Evolutionary conservation across 2,329 filamentous ascomycete species (phyloP).

Genomic region (Colletotrichum ledebouriae): DNA sequence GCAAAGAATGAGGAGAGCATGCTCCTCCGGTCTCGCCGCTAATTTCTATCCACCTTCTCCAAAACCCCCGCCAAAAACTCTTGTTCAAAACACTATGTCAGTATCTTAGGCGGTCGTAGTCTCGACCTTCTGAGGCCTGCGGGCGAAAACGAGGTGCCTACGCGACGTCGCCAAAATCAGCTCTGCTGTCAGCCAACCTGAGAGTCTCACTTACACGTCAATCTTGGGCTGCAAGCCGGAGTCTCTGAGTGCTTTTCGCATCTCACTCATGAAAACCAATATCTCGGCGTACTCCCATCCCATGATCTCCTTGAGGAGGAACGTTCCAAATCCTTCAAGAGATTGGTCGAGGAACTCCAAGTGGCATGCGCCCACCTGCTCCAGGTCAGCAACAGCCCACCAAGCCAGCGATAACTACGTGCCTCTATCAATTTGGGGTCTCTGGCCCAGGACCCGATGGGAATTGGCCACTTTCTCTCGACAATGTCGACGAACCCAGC

Average conservation of each 20-base stretch:
- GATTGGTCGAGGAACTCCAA: slow-evolving; percentile 45
- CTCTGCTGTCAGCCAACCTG: too few relatives aligned
- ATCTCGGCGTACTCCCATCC: slow-evolving; percentile 49
- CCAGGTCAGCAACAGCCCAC: too few relatives aligned
- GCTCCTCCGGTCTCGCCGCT: too few relatives aligned
- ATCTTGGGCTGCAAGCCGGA: background rate
- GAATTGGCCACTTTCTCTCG: slow-evolving; percentile 41
- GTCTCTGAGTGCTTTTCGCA: slow-evolving; percentile 34
- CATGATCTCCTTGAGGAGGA: slow-evolving; percentile 48
- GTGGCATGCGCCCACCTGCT: slow-evolving; percentile 34
- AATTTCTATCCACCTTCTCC: too few relatives aligned
- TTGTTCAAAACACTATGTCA: too few relatives aligned
- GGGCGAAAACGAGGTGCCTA: slow-evolving; percentile 32
- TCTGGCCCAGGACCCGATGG: slow-evolving; percentile 40
- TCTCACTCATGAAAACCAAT: slow-evolving; percentile 44
- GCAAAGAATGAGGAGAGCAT: too few relatives aligned
- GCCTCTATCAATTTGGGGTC: slow-evolving; percentile 36
- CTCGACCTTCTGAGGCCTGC: slow-evolving; percentile 6
- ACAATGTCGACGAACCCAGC: slow-evolving; percentile 45
- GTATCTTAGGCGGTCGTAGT: too few relatives aligned
- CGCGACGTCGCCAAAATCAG: background rate
- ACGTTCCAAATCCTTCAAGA: slow-evolving; percentile 49
- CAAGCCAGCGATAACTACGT: background rate
- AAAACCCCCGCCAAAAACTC: too few relatives aligned
- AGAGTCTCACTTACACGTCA: background rate